These are phyloP conservation scores for Claviceps sp. DNA, from an alignment of 2,329 filamentous ascomycete genomes.

Conservation along the genomic window DNA sequence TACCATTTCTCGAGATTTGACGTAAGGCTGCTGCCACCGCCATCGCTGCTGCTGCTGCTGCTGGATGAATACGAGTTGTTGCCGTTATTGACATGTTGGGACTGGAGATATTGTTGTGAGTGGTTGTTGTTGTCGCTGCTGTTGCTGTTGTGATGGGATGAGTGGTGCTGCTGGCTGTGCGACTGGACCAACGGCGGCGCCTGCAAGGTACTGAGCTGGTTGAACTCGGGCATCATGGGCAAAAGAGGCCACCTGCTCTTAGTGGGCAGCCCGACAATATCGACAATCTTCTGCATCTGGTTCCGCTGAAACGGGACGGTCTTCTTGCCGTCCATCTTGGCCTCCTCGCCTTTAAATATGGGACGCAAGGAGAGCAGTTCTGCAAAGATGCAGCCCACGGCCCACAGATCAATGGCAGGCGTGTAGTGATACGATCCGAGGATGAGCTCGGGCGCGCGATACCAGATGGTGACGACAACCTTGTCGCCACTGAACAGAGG, in stretches of 20 bases:
- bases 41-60: neutral
- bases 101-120: slow-evolving; percentile 16
- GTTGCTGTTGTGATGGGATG: slow-evolving; percentile 21
- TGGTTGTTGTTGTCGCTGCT: slow-evolving; percentile 19
- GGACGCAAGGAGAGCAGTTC: slow-evolving; percentile 80
- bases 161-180: slow-evolving; percentile 16
- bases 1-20: slow-evolving; percentile 69
- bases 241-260: slow-evolving; percentile 84
- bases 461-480: slow-evolving; percentile 98
- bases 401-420: slow-evolving; percentile 94
- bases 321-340: slow-evolving; percentile 98
- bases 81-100: slow-evolving; percentile 12
- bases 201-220: slow-evolving; percentile 48
- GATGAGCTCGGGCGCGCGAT: slow-evolving; percentile 85
- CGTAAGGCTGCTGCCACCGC: slow-evolving; percentile 12
- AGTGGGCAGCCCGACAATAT: slow-evolving; percentile 82
- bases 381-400: slow-evolving; percentile 93
- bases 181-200: slow-evolving; percentile 30
- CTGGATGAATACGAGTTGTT: slow-evolving; percentile 11
- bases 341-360: slow-evolving; percentile 97
- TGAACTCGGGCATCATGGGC: slow-evolving; percentile 74
- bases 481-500: slow-evolving; percentile 90
- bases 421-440: slow-evolving; percentile 94
- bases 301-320: slow-evolving; percentile 94
- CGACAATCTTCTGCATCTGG: slow-evolving; percentile 98